Percentiles rank a stretch among this genome's conserved stretches.
Evolutionary conservation across 345 rosid genomes (phyloP).

Genomic region (Noccaea bulbosa): DNA sequence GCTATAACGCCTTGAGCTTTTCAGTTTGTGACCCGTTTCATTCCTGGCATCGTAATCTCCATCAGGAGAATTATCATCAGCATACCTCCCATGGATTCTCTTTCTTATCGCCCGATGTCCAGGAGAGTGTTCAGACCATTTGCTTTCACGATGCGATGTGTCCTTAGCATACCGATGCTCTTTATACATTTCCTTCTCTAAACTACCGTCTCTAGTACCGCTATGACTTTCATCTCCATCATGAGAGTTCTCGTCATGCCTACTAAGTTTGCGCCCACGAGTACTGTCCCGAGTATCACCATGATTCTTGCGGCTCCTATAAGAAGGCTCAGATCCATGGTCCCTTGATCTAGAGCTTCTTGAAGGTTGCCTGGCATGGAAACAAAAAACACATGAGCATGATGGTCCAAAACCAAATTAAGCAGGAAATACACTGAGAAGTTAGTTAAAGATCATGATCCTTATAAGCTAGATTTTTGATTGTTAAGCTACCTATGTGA

Average conservation of each 20-base stretch:
- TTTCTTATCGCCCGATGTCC: slow-evolving; percentile 28
- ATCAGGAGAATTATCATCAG: slow-evolving; percentile 40
- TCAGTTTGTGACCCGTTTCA: slow-evolving; percentile 7
- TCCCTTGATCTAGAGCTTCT: slow-evolving; percentile 62
- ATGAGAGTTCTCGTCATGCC: slow-evolving; percentile 27
- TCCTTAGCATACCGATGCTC: slow-evolving; percentile 38
- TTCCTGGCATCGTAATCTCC: slow-evolving; percentile 22
- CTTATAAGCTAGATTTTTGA: slow-evolving; percentile 8
- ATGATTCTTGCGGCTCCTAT: slow-evolving; percentile 41
- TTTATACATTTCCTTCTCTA: slow-evolving; percentile 40
- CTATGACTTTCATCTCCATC: slow-evolving; percentile 43
- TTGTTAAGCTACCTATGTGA: slow-evolving; percentile 48
- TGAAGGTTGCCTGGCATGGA: slow-evolving; percentile 48
- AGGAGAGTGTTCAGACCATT: slow-evolving; percentile 45
- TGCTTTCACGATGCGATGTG: slow-evolving; percentile 28
- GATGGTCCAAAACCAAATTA: slow-evolving; percentile 3
- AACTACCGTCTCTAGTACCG: slow-evolving; percentile 46
- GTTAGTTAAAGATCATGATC: slow-evolving; percentile 16
- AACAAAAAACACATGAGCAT: slow-evolving; percentile 36
- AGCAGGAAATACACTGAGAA: slow-evolving; percentile 13
- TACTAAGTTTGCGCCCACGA: slow-evolving; percentile 22
- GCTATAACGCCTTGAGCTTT: slow-evolving; percentile 6
- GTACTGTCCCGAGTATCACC: slow-evolving; percentile 32
- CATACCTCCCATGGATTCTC: slow-evolving; percentile 39
- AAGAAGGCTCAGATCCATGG: slow-evolving; percentile 35